These are phyloP conservation scores for Myxozyma mucilagina DNA, from an alignment of 805 yeast species.

Conservation along the genomic window DNA sequence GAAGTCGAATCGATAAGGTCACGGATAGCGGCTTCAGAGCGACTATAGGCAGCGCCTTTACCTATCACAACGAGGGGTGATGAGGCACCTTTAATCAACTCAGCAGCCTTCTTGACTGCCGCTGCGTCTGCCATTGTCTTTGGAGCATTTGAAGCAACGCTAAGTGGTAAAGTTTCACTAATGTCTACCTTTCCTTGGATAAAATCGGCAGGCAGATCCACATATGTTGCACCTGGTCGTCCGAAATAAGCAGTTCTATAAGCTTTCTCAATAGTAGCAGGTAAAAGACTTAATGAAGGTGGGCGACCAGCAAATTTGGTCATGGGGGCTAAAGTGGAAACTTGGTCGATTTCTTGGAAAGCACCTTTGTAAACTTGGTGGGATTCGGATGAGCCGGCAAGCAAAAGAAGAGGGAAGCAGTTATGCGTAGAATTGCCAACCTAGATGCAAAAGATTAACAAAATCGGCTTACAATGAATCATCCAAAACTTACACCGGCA, in stretches of 20 bases:
- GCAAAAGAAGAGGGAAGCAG: slow-evolving; percentile 63
- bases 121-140: slow-evolving; percentile 43
- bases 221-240: slow-evolving; percentile 60
- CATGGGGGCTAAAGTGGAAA: slow-evolving; percentile 50
- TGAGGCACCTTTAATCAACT: slow-evolving; percentile 41
- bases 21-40: slow-evolving; percentile 46
- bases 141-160: slow-evolving; percentile 39
- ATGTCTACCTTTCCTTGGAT: slow-evolving; percentile 43
- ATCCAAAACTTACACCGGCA: slow-evolving; percentile 48
- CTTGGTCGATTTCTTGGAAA: slow-evolving; percentile 71
- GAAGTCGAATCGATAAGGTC: slow-evolving; percentile 46
- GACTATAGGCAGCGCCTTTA: slow-evolving; percentile 60
- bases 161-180: slow-evolving; percentile 4
- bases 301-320: slow-evolving; percentile 56
- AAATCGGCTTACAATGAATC: neutral
- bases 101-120: slow-evolving; percentile 43
- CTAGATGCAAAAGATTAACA: neutral
- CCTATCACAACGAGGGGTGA: slow-evolving; percentile 62
- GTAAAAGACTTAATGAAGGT: slow-evolving; percentile 40
- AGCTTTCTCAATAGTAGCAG: slow-evolving; percentile 49
- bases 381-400: slow-evolving; percentile 62
- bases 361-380: slow-evolving; percentile 58
- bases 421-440: slow-evolving; percentile 61
- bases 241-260: slow-evolving; percentile 51
- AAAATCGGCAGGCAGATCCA: slow-evolving; percentile 65